Conservation (phyloP, 345 rosid species). For the Pugionium dolabratum region DNA sequence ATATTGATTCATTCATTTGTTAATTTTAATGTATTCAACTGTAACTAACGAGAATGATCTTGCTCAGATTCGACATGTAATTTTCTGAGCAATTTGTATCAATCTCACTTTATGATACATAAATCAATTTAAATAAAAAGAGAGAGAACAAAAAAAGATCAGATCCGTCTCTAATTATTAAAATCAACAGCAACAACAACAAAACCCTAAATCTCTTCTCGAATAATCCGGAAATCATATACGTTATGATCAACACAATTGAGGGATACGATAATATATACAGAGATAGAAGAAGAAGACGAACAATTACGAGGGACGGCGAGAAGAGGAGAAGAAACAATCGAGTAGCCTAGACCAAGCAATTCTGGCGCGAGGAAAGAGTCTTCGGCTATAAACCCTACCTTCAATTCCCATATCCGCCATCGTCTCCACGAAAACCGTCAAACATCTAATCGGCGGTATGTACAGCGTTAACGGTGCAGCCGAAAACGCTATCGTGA, state of each 20-base stretch:
- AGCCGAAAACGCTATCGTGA: constrained; percentile 89
- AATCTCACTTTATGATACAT: constrained; percentile 21
- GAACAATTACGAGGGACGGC: constrained; percentile 28
- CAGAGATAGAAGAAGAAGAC: constrained; percentile 8
- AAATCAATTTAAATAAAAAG: neutral
- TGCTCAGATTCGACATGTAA: constrained; percentile 35
- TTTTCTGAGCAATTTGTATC: constrained; percentile 11
- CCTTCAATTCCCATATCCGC: constrained; percentile 63
- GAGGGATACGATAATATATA: neutral
- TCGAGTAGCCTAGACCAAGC: constrained; percentile 74
- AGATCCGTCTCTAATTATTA: constrained; percentile 22
- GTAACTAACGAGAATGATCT: constrained; percentile 30
- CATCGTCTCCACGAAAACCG: constrained; percentile 68
- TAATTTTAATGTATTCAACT: constrained; percentile 1
- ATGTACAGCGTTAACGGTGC: constrained; percentile 78
- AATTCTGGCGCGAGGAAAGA: constrained; percentile 65
- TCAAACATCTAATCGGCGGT: constrained; percentile 85
- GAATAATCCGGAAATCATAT: constrained; percentile 7
- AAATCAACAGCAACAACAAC: constrained; percentile 7
- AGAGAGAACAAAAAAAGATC: constrained; percentile 4
- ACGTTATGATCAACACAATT: constrained; percentile 17
- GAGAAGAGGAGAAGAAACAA: constrained; percentile 56
- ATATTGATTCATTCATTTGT: constrained; percentile 35
- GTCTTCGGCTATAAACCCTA: constrained; percentile 51
- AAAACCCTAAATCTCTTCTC: constrained; percentile 3